phyloP scores from a whole-genome alignment of 2,329 filamentous ascomycete genomes.

The Penicillium sp. region DNA sequence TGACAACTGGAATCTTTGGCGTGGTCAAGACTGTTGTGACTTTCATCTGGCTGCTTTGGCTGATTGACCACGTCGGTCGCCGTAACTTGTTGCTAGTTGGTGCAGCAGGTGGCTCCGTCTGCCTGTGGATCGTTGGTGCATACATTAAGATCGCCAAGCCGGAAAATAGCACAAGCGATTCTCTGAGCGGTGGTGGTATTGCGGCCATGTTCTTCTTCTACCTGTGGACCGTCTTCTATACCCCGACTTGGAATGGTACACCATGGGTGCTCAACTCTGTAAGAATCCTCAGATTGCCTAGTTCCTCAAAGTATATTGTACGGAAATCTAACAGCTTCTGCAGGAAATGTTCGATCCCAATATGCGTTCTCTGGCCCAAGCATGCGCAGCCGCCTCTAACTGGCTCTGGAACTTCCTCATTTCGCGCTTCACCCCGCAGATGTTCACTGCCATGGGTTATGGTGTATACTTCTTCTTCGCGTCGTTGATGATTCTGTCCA shows the following conservation, averaged over 20 bases:
- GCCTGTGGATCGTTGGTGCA: constrained; percentile 40
- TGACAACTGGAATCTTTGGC: constrained; percentile 74
- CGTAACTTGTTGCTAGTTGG: constrained; percentile 66
- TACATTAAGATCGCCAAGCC: constrained; percentile 40
- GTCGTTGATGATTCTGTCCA: constrained; percentile 57
- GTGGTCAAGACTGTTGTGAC: constrained; percentile 71
- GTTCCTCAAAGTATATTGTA: background rate
- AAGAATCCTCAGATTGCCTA: constrained; percentile 7
- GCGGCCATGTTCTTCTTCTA: constrained; percentile 66
- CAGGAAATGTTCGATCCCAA: constrained; percentile 70
- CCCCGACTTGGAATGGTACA: constrained; percentile 70
- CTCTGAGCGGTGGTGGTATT: constrained; percentile 36
- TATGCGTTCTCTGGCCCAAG: constrained; percentile 68
- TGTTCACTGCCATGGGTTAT: constrained; percentile 49
- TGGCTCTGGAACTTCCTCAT: constrained; percentile 43
- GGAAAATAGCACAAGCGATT: constrained; percentile 18
- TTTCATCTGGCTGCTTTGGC: constrained; percentile 65
- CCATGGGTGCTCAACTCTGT: constrained; percentile 71
- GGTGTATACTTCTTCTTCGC: constrained; percentile 69
- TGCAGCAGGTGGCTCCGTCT: constrained; percentile 57
- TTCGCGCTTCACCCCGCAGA: constrained; percentile 43
- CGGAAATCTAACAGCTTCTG: constrained; percentile 8
- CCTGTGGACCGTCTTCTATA: constrained; percentile 72
- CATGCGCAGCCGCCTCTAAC: constrained; percentile 55
- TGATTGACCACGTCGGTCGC: constrained; percentile 65